Evolutionary conservation across 148 eudicot species (phyloP).

Genomic region (Mesembryanthemum crystallinum): DNA sequence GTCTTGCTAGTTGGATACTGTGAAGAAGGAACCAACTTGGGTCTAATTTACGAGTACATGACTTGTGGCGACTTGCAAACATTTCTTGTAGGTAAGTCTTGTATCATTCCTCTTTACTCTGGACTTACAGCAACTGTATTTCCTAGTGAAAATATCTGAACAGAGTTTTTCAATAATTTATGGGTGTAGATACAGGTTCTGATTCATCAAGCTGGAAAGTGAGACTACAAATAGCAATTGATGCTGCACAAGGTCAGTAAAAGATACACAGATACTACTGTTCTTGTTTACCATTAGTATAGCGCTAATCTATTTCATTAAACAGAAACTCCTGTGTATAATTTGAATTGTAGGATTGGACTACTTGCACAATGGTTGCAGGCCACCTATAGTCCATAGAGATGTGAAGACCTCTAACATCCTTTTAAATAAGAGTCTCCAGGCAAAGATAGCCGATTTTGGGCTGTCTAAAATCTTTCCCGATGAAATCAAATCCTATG

Average conservation of each 20-base stretch:
- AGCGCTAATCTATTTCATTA: background rate
- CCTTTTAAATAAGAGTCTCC: conserved; percentile 25
- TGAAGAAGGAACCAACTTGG: conserved; percentile 31
- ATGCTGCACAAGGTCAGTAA: conserved; percentile 39
- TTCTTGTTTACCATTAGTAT: background rate
- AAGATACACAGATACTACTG: background rate
- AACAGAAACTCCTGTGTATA: background rate
- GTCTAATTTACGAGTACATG: conserved; percentile 48
- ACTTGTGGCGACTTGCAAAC: conserved; percentile 30
- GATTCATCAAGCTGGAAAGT: conserved; percentile 33
- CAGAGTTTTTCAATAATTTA: background rate
- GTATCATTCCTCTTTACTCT: too few relatives aligned
- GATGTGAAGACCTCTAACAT: conserved; percentile 35
- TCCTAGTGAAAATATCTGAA: background rate
- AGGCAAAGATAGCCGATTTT: conserved; percentile 36
- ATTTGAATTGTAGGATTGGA: conserved; percentile 26
- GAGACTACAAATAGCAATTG: conserved; percentile 38
- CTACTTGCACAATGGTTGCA: conserved; percentile 39
- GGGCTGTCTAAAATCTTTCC: conserved; percentile 33
- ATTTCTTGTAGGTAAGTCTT: conserved; percentile 28
- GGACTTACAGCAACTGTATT: background rate
- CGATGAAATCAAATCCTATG: conserved; percentile 11
- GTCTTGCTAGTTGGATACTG: conserved; percentile 40
- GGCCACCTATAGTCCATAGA: conserved; percentile 36
- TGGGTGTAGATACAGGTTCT: background rate